Percentiles rank a stretch among this genome's conserved stretches.
Evolutionary conservation across 1,284 basidiomycete genomes (phyloP).

Genomic region (Takashimella koratensis): DNA sequence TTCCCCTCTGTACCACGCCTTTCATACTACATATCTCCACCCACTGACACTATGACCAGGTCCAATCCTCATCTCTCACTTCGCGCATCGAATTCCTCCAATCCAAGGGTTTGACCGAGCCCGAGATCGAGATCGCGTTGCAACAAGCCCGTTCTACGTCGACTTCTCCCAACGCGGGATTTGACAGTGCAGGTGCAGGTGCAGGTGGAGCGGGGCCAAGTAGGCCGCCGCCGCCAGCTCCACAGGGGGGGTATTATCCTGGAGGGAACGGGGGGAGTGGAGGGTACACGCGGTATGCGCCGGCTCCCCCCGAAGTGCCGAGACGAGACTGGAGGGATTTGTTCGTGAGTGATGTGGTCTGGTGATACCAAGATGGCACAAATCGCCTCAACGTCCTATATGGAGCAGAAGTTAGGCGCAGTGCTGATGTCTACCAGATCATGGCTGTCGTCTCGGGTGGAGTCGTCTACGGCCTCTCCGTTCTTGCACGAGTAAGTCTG

Average conservation of each 20-base stretch:
- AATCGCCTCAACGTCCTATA: no score
- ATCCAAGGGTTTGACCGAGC: slow-evolving; percentile 78
- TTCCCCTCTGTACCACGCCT: not conserved
- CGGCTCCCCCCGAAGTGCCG: slow-evolving; percentile 49
- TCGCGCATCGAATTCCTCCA: slow-evolving; percentile 91
- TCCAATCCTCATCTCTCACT: slow-evolving; percentile 65
- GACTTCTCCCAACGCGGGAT: no score
- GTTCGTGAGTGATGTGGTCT: slow-evolving; percentile 60
- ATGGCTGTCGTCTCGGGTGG: slow-evolving; percentile 89
- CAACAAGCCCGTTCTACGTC: slow-evolving; percentile 56
- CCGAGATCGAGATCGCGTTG: slow-evolving; percentile 85
- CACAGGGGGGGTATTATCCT: no score
- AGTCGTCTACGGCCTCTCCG: slow-evolving; percentile 79
- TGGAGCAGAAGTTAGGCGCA: no score
- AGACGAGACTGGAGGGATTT: slow-evolving; percentile 87
- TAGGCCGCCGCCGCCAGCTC: slow-evolving; percentile 5
- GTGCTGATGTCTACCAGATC: no score
- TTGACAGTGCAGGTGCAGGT: not conserved
- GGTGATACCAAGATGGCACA: no score
- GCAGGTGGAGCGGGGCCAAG: slow-evolving; percentile 5
- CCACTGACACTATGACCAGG: slow-evolving; percentile 20
- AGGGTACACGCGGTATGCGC: no score
- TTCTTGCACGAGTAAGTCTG: slow-evolving; percentile 69
- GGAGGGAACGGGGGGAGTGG: no score
- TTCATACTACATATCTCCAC: not conserved